Base-by-base conservation (phyloP, 495 filamentous ascomycete genomes). In the Filosporella fistucella region DNA sequence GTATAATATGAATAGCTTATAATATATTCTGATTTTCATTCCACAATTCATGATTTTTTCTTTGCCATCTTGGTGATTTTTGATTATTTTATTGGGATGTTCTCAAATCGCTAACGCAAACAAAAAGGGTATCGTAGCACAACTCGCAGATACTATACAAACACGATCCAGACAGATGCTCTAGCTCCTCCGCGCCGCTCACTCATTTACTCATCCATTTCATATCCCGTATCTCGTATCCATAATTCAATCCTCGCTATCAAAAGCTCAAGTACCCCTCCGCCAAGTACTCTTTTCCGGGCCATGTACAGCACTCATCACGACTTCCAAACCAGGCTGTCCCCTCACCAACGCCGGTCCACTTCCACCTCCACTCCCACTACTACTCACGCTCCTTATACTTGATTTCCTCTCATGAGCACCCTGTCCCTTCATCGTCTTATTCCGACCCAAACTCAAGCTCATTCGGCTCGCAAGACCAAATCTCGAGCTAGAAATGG, bases 311-410 rank as follows among this genome's bases (percentile, higher is more conserved):
- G 28, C 28, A 14, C 33, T 36, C 33, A 12, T 36, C 7, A 36
- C 46, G 14, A 49, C 46, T 37, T 49, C 46, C 10, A 49, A 34
- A 0, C 46, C 46, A 16, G 46, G 25, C n/a, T 41, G 46, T 13
- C 17, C 30, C 20, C 25, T 20, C 43, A 20, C 22, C 10, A 41
- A 32, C 17, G 35, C 21, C 17, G 24, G 24, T 28, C 22, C 14
- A 16, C 35, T 49, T 2, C 36, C 25, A 33, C 36, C 45, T 0
- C 17, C 17, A 18, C 40, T 22, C 2, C 25, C 42, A 32, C 28
- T 45, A n/a, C n/a, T n/a, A n/a, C 30, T 17, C 43, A 11, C 24
- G 28, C 46, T 49, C 33, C 24, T 21, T 2, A 51, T 22, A 14
- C 48, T 51, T 14, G 22, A 16, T 26, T 24, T 51, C 21, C 39